Base-by-base conservation (phyloP, 441 rosid genomes). In the Dalechampia spathulata region DNA sequence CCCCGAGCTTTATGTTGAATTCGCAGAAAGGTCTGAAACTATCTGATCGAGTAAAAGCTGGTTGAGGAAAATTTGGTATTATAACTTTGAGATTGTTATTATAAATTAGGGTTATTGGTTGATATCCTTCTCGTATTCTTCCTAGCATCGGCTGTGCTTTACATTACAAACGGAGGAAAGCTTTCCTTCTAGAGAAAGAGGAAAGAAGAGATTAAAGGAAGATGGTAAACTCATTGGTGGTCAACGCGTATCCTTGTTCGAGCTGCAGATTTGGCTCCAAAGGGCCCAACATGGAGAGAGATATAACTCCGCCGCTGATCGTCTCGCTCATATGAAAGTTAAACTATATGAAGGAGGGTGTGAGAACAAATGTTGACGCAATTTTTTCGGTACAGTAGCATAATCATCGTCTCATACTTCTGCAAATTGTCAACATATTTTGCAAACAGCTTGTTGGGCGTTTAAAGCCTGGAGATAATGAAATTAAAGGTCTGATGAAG, bases 251-350 rank as follows among this genome's bases (percentile, higher is more conserved):
- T 51, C 99, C 97, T 42, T 73, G 87, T 32, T 79, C 97, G 48
- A 90, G 95, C 81, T 90, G 90, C 82, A 87, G 95, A 44, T 90
- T 90, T 66, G 96, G 97, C 57, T 87, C 95, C 62, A 90, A 94
- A 63, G 97, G 90, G 72, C 96, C 97, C 0, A 94, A 94, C 85
- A 87, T 94, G 76, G 97, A 90, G 72, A 90, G 86, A 67, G 97
- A 94, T 64, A 90, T n/a, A n/a, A 94, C 55, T 90, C 99, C 66
- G 97, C 83, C 57, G 96, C 97, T 36, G 97, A 90, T 72, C 95
- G 99, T 23, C 97, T 87, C 27, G 97, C 97, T 72, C 97, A 97
- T 63, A 90, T 90, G 97, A 94, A 94, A 94, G 80, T 84, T 81
- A 93, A 87, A 96, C 68, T 93, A 93, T 50, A 85, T 81, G 96